Evolutionary conservation across 805 yeast genomes (phyloP).

Genomic region (Clavispora vitiphila): DNA sequence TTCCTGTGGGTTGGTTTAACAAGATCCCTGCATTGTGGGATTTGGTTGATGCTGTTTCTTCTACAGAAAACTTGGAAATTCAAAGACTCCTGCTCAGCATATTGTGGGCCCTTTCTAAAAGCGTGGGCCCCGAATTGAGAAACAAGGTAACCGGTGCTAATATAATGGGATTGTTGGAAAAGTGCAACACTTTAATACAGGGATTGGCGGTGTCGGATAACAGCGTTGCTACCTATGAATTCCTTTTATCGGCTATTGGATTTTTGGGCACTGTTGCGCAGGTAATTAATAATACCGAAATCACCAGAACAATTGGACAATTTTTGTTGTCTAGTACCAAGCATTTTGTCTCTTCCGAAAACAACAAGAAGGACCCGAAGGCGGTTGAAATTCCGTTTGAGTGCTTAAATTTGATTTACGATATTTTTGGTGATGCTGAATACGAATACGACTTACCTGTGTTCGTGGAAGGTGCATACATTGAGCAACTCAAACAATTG

Average conservation of each 20-base stretch:
- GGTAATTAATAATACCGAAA: slow-evolving; percentile 38
- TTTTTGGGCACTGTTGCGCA: slow-evolving; percentile 49
- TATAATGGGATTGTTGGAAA: slow-evolving; percentile 21
- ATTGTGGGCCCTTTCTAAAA: slow-evolving; percentile 35
- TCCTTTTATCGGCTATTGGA: slow-evolving; percentile 43
- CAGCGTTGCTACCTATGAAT: slow-evolving; percentile 28
- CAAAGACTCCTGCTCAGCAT: slow-evolving; percentile 32
- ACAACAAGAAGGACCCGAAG: slow-evolving; percentile 9
- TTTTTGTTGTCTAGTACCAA: slow-evolving; percentile 30
- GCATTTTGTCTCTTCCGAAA: slow-evolving; percentile 10
- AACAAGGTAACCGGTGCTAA: slow-evolving; percentile 21
- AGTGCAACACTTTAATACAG: slow-evolving; percentile 11
- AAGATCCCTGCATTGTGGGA: slow-evolving; percentile 28
- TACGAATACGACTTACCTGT: slow-evolving; percentile 64
- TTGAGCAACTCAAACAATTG: slow-evolving; percentile 36
- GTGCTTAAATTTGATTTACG: slow-evolving; percentile 63
- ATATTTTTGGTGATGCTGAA: slow-evolving; percentile 69
- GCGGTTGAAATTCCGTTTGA: slow-evolving; percentile 48
- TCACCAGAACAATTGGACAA: slow-evolving; percentile 42
- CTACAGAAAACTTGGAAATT: slow-evolving; percentile 15
- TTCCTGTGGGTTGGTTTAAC: slow-evolving; percentile 38
- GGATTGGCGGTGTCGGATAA: slow-evolving; percentile 13
- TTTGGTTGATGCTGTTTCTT: slow-evolving; percentile 10
- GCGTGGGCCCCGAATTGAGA: slow-evolving; percentile 31
- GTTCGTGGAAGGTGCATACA: slow-evolving; percentile 52